Evolutionary conservation across 2,329 filamentous ascomycete species (phyloP), one percentile per base, ranked within the genome.

Genomic region (Cercospora canescens): DNA sequence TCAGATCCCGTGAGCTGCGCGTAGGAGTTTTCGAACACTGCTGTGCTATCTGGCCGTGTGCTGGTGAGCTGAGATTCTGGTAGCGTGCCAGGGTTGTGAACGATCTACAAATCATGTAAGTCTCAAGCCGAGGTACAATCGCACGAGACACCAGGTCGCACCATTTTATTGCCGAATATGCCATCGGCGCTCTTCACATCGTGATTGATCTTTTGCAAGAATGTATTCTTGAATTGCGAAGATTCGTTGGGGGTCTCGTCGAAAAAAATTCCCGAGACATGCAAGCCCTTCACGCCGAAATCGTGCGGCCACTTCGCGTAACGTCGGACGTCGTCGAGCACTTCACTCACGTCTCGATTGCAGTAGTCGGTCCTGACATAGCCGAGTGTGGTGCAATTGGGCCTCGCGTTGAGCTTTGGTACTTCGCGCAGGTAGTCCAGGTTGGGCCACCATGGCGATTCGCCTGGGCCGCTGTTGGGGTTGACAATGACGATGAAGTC

Each of bases 281-380:
- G 62, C 55, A 73, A 67, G 50, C 69, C 67, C 14, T 63, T 63
- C 16, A 59, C 62, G 32, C 63, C 65, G n/a, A 60, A 60, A 14
- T 70, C 63, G 9, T 67, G 67, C 4, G 70, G 64, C 73, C 74
- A 76, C 39, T 68, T 60, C 18, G 68, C 68, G 54, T 75, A 76
- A 16, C 69, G 62, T 48, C 55, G 50, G 24, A 76, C 69, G 9
- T 76, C 72, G 4, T 66, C 59, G n/a, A 67, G 35, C 3, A 74
- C 69, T 16, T 67, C 63, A 9, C 65, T 50, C 12, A 66, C 35
- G 12, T 69, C 64, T 45, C 72, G 68, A 11, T 67, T 69, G 63
- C 69, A 73, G 54, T 71, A 75, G 35, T 68, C 65, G n/a, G 70
- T 63, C 32, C 69, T 66, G 2, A 76, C 68, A 63, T 76, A 76